A percentile compares a stretch with the other conserved stretches of the same genome.
Conservation (phyloP, 2,329 filamentous ascomycete species). For the Fusarium devonianum region DNA sequence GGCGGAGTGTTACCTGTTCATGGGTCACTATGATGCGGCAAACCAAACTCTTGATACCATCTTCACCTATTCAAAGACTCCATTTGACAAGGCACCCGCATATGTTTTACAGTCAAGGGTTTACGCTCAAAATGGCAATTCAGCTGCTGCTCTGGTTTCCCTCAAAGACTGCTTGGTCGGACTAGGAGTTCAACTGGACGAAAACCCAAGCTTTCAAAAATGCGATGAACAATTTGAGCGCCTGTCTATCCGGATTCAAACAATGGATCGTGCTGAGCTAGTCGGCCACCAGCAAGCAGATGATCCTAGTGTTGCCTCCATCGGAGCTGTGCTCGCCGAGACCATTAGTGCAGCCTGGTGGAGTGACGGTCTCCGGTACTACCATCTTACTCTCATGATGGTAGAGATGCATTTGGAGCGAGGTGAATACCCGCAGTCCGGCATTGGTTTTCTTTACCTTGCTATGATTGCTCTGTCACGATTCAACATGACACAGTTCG, state of each 20-base stretch:
- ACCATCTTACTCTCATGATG: slow-evolving; percentile 72
- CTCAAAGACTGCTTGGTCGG: slow-evolving; percentile 75
- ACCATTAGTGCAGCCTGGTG: slow-evolving; percentile 76
- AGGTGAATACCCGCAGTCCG: slow-evolving; percentile 74
- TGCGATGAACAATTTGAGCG: slow-evolving; percentile 79
- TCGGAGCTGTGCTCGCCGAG: slow-evolving; percentile 75
- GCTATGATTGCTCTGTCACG: slow-evolving; percentile 71
- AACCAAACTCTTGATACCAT: slow-evolving; percentile 73
- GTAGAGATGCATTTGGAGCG: slow-evolving; percentile 68
- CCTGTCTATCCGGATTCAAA: slow-evolving; percentile 65
- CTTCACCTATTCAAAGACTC: slow-evolving; percentile 72
- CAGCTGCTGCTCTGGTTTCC: slow-evolving; percentile 70
- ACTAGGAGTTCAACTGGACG: slow-evolving; percentile 71
- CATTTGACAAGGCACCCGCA: slow-evolving; percentile 82
- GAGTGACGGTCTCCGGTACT: slow-evolving; percentile 76
- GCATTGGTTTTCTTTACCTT: slow-evolving; percentile 72
- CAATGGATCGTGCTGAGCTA: slow-evolving; percentile 59
- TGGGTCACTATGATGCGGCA: slow-evolving; percentile 74
- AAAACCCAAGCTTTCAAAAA: slow-evolving; percentile 73
- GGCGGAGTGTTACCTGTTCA: slow-evolving; percentile 83
- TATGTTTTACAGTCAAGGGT: slow-evolving; percentile 86
- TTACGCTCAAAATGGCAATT: slow-evolving; percentile 76
- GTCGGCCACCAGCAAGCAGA: slow-evolving; percentile 52
- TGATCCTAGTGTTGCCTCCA: slow-evolving; percentile 64
- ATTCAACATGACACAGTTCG: slow-evolving; percentile 75